Base-by-base conservation (phyloP, 2,329 filamentous ascomycete species). In the Stagonosporopsis chrysanthemi region DNA sequence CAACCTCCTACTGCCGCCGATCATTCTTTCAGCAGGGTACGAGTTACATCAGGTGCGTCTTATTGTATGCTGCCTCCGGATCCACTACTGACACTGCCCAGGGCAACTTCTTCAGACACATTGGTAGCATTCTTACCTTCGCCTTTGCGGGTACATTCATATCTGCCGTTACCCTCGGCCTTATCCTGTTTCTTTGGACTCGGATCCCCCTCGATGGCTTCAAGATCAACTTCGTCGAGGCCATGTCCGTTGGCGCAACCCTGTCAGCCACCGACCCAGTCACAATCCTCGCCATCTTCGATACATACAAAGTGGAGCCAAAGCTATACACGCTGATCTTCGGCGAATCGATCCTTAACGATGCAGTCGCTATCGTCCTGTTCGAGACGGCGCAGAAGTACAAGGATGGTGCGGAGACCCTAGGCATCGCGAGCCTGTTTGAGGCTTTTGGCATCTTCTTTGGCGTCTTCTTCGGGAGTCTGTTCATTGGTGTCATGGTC, bases 311-410 rank as follows among this genome's bases (percentile, higher is more conserved):
- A 79, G 95, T 99, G 69, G 95, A 99, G 71, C 95, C 95, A 2
- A 98, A 98, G 79, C 85, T 99, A 17, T 99, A 99, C 80, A 99
- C 95, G 28, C 88, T 99, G 75, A 99, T 99, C 66, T 99, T 99
- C 76, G 95, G 95, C 74, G 95, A 99, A 79, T 96, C 94, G 7
- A 98, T 99, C 59, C 82, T 99, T 53, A 99, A 99, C 76, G 95
- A 99, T 80, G 95, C 95, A 41, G 94, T 99, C 72, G 95, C 95
- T 64, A 99, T 99, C 76, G 95, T 99, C 72, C 87, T 99, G 66
- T 99, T 99, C 78, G 94, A 99, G 80, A 97, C 95, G 4, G 95
- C 95, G 11, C 94, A 97, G 75, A 90, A 91, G 75, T 97, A 97
- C 77, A 92, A 88, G 74, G 88, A 89, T 61, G 90, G 89, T 24